These are phyloP conservation scores for Sugiyamaella japonica DNA, from an alignment of 1,139 yeast genomes.

Conservation along the genomic window DNA sequence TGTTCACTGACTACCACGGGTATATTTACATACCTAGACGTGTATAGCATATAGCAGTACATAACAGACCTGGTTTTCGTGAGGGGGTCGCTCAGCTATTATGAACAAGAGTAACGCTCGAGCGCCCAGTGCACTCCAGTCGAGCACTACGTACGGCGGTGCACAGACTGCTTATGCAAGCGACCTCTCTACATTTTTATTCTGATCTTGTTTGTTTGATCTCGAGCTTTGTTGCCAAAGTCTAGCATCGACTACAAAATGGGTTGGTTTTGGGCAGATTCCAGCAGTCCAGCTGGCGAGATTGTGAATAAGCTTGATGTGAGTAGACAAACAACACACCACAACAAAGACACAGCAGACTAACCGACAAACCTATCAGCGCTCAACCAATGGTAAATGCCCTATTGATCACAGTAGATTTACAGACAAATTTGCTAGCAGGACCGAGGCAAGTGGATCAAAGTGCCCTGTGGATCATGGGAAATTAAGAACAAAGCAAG, in stretches of 20 bases:
- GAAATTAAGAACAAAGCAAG: slow-evolving; percentile 26
- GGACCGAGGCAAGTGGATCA: slow-evolving; percentile 33
- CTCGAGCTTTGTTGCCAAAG: neutral
- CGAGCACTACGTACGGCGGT: neutral
- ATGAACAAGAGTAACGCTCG: no score
- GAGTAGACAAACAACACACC: no score
- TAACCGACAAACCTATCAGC: neutral
- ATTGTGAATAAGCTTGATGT: neutral
- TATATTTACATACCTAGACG: no score
- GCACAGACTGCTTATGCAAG: neutral
- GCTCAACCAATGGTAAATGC: slow-evolving; percentile 37
- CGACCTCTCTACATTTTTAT: neutral
- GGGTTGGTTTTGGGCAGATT: slow-evolving; percentile 35
- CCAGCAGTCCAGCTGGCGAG: neutral
- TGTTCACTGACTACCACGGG: no score
- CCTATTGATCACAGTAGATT: slow-evolving; percentile 37
- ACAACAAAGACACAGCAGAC: no score
- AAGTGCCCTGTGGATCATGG: slow-evolving; percentile 50
- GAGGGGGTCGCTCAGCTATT: no score
- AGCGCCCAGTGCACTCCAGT: no score
- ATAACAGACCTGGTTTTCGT: no score
- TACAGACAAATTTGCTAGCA: neutral
- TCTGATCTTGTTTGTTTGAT: slow-evolving; percentile 1
- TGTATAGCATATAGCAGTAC: no score
- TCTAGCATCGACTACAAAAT: slow-evolving; percentile 15